Conservation (phyloP, 345 rosid genomes). For the Euclidium syriacum region DNA sequence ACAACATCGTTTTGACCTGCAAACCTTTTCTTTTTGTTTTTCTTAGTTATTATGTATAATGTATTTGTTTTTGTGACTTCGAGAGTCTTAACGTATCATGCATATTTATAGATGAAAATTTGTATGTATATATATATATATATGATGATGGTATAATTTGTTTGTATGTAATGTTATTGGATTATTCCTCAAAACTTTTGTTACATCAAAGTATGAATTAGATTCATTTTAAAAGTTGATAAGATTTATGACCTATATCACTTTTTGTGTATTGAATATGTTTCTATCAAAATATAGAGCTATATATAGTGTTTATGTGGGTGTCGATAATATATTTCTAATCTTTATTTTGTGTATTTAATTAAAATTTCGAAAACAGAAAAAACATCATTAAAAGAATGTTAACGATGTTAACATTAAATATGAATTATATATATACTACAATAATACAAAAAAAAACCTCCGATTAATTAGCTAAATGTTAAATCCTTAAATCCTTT, state of each 20-base stretch:
- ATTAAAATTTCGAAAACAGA: too few relatives aligned
- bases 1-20: neutral
- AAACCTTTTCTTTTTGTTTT: neutral
- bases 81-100: neutral
- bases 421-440: too few relatives aligned
- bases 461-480: too few relatives aligned
- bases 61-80: slow-evolving; percentile 4
- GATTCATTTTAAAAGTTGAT: slow-evolving; percentile 21
- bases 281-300: too few relatives aligned
- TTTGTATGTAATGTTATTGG: neutral
- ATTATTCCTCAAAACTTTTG: slow-evolving; percentile 19
- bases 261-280: neutral
- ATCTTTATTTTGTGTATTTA: too few relatives aligned
- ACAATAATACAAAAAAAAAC: too few relatives aligned
- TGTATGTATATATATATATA: neutral
- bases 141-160: neutral
- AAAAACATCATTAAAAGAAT: too few relatives aligned
- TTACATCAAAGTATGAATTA: slow-evolving; percentile 26
- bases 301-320: too few relatives aligned
- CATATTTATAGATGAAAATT: slow-evolving; percentile 25
- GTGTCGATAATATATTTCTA: too few relatives aligned
- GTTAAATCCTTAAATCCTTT: too few relatives aligned
- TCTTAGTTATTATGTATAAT: neutral
- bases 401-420: too few relatives aligned
- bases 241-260: neutral